Base-by-base conservation (phyloP, 108 stramenopile species). In the Pseudonitzschia delicatissima region DNA sequence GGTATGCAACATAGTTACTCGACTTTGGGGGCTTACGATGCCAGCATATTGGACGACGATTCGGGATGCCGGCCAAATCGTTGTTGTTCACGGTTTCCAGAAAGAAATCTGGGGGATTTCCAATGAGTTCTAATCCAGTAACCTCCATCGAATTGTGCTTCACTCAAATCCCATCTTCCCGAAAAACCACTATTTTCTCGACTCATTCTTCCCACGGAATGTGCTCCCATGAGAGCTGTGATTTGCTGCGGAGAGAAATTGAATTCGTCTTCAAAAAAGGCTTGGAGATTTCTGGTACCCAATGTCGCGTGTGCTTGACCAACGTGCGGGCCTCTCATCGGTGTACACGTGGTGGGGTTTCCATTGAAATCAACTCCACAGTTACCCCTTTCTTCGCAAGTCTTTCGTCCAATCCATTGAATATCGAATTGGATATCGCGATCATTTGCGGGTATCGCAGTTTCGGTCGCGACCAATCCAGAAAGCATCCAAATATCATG, bases 181-280 rank as follows among this genome's bases (percentile, higher is more conserved):
- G 70, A 57, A 58, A 79, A 81, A 36, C 85, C 85, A 58, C 36
- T 21, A 68, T 83, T 76, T 21, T 63, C 64, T 20, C 59, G 50
- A 62, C 59, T 74, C 57, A 72, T 77, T 29, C 52, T 51, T 8
- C 77, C 82, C n/a, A 81, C 67, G 13, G 77, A 45, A 39, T 86
- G 85, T 0, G 82, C 85, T 39, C 85, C 85, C 82, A 83, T 83
- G 42, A 86, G 68, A 12, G 78, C 80, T 6, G 75, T 77, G 7
- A 74, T 79, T 67, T 86, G 70, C 44, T 76, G 64, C 1, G 59
- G 45, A 58, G 13, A 40, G 31, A 81, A 76, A 15, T 66, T 77
- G 37, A 86, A 86, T 18, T 82, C 44, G 12, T 66, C 32, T 26
- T 68, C 34, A 57, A 86, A 80, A 57, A 77, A 86, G 6, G 32